Evolutionary conservation across 2,329 filamentous ascomycete genomes (phyloP).

Genomic region (Diaporthe caulivora): DNA sequence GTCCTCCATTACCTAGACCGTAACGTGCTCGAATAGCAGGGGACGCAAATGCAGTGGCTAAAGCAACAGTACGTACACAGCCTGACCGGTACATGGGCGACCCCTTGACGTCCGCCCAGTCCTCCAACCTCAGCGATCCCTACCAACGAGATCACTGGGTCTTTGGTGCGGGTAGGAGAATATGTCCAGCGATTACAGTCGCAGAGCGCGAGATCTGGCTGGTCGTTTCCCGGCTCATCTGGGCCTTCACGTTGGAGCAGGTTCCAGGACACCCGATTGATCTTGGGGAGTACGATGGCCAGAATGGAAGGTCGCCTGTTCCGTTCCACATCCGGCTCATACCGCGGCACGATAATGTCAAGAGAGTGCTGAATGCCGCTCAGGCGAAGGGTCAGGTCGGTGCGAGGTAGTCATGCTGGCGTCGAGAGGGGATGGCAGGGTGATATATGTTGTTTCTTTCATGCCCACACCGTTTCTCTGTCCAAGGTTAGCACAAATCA

Average conservation of each 20-base stretch:
- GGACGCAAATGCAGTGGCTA: not conserved
- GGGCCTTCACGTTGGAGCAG: conserved; percentile 52
- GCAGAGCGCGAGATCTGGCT: conserved; percentile 63
- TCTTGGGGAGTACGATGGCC: conserved; percentile 21
- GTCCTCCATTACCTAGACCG: not conserved
- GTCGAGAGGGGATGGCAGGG: not conserved
- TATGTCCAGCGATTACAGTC: conserved; percentile 69
- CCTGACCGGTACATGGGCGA: conserved; percentile 26
- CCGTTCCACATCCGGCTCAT: conserved; percentile 7
- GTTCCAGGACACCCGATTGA: conserved; percentile 17
- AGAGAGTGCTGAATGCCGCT: conserved; percentile 12
- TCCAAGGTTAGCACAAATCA: too few relatives aligned
- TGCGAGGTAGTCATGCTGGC: not conserved
- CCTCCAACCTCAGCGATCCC: conserved; percentile 47
- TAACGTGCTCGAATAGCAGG: too few relatives aligned
- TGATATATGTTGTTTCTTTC: not conserved
- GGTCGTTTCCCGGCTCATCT: conserved; percentile 60
- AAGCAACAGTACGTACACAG: not conserved
- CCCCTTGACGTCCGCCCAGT: conserved; percentile 39
- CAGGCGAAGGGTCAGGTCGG: not conserved
- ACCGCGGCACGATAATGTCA: conserved; percentile 9
- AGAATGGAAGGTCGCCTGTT: conserved; percentile 13
- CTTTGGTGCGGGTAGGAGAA: conserved; percentile 67
- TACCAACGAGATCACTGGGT: conserved; percentile 63
- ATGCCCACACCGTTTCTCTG: not conserved